A percentile compares a stretch with the other conserved stretches of the same genome.
Evolutionary conservation across 495 filamentous ascomycete genomes (phyloP).

Genomic region (Daldinia caldariorum): DNA sequence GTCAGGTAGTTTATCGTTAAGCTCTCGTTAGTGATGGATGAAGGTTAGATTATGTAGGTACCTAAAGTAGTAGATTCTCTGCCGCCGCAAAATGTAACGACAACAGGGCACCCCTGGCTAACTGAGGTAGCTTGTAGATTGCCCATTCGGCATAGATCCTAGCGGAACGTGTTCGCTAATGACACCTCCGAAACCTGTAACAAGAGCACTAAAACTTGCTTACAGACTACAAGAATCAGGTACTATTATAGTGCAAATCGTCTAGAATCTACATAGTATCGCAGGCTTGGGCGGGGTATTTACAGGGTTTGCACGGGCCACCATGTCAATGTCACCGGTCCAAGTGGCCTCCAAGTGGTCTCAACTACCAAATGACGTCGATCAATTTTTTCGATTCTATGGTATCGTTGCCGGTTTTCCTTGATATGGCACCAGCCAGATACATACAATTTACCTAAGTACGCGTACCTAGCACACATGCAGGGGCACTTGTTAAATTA

Average conservation of each 20-base stretch:
- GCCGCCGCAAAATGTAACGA: slow-evolving; percentile 37
- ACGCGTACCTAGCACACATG: background rate
- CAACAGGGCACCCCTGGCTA: slow-evolving; percentile 17
- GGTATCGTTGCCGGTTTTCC: slow-evolving; percentile 25
- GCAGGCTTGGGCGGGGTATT: background rate
- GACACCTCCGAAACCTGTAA: background rate
- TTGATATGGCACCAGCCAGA: slow-evolving; percentile 23
- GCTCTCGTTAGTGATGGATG: background rate
- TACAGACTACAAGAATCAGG: background rate
- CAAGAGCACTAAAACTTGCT: background rate
- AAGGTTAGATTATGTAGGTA: background rate
- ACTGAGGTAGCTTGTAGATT: background rate
- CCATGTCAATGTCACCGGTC: slow-evolving; percentile 28
- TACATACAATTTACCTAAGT: background rate
- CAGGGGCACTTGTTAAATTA: background rate
- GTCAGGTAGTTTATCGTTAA: background rate
- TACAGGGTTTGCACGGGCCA: slow-evolving; percentile 33
- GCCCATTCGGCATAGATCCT: background rate
- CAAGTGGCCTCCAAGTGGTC: slow-evolving; percentile 25
- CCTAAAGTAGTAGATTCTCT: background rate
- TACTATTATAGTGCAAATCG: background rate
- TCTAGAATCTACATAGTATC: background rate
- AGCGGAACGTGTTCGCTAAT: slow-evolving; percentile 1
- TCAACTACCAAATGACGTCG: slow-evolving; percentile 38
- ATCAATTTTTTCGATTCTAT: slow-evolving; percentile 25